Conservation (phyloP, 208 protist species). For the Trypanosoma congolense region DNA sequence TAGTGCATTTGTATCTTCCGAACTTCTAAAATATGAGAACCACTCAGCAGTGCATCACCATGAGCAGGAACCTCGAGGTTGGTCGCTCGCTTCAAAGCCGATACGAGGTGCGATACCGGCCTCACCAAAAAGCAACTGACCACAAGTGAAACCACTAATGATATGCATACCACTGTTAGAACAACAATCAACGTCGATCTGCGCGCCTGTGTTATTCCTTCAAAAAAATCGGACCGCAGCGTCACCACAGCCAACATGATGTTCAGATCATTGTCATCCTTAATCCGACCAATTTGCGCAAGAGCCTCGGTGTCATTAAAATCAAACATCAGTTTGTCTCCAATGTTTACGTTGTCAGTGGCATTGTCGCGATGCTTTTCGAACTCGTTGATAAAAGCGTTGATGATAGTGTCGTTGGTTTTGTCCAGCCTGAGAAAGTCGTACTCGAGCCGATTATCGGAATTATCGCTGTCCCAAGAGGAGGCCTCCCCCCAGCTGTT, state of each 20-base stretch:
- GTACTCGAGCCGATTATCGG: background rate
- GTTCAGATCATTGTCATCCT: slow-evolving; percentile 50
- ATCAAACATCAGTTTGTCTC: slow-evolving; percentile 30
- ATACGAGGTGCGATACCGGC: slow-evolving; percentile 38
- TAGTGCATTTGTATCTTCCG: slow-evolving; percentile 20
- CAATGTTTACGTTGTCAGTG: slow-evolving; percentile 15
- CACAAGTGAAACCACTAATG: slow-evolving; percentile 36
- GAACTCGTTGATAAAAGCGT: slow-evolving; percentile 25
- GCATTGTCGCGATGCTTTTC: slow-evolving; percentile 19
- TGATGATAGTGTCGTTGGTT: slow-evolving; percentile 39
- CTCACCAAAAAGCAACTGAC: slow-evolving; percentile 35
- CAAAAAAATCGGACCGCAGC: slow-evolving; percentile 48
- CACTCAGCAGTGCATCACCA: slow-evolving; percentile 12
- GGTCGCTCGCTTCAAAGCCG: slow-evolving; percentile 40
- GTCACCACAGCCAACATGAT: slow-evolving; percentile 49
- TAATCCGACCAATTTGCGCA: slow-evolving; percentile 47
- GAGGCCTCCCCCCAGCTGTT: slow-evolving; percentile 54
- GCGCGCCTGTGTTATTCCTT: slow-evolving; percentile 30
- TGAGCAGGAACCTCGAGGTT: slow-evolving; percentile 40
- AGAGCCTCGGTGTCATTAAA: slow-evolving; percentile 31
- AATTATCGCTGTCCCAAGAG: slow-evolving; percentile 7
- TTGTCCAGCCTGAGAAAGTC: slow-evolving; percentile 24
- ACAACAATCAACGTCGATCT: slow-evolving; percentile 26
- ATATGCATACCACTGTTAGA: slow-evolving; percentile 27
- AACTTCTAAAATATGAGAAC: slow-evolving; percentile 18